phyloP scores from a whole-genome alignment of 2,329 filamentous ascomycete species.

The Penicillium sp. region DNA sequence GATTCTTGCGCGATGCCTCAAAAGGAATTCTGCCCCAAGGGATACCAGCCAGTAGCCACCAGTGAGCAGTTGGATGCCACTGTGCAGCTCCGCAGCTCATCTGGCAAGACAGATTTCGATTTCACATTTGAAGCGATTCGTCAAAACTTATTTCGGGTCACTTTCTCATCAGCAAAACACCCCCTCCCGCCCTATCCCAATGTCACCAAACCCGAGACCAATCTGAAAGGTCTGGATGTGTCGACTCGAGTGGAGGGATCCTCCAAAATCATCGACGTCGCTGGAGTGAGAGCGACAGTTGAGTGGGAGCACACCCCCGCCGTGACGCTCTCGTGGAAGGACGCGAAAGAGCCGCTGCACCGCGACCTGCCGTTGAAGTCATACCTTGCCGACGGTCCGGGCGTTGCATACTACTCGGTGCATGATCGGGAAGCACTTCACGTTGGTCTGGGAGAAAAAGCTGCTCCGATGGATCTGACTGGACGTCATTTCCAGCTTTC shows the following conservation, averaged over 20 bases:
- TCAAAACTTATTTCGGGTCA: slow-evolving; percentile 61
- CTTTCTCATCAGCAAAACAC: slow-evolving; percentile 57
- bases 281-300: slow-evolving; percentile 49
- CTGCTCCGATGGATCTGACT: slow-evolving; percentile 65
- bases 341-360: slow-evolving; percentile 51
- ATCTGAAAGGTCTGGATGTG: slow-evolving; percentile 31
- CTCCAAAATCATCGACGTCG: slow-evolving; percentile 43
- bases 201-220: slow-evolving; percentile 41
- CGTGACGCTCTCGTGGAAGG: slow-evolving; percentile 51
- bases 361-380: slow-evolving; percentile 60
- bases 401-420: slow-evolving; percentile 59
- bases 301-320: slow-evolving; percentile 56
- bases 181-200: slow-evolving; percentile 62
- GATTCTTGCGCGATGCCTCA: slow-evolving; percentile 41
- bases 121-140: slow-evolving; percentile 61
- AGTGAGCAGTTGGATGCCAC: slow-evolving; percentile 19
- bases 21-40: slow-evolving; percentile 40
- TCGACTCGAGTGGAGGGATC: slow-evolving; percentile 28
- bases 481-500: slow-evolving; percentile 61
- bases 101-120: slow-evolving; percentile 40
- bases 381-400: slow-evolving; percentile 56
- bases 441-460: slow-evolving; percentile 66
- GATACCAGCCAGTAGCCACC: slow-evolving; percentile 29
- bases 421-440: slow-evolving; percentile 60
- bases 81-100: slow-evolving; percentile 41